Conservation (phyloP, 2,329 filamentous ascomycete genomes). For the Pseudogymnoascus sp. region DNA sequence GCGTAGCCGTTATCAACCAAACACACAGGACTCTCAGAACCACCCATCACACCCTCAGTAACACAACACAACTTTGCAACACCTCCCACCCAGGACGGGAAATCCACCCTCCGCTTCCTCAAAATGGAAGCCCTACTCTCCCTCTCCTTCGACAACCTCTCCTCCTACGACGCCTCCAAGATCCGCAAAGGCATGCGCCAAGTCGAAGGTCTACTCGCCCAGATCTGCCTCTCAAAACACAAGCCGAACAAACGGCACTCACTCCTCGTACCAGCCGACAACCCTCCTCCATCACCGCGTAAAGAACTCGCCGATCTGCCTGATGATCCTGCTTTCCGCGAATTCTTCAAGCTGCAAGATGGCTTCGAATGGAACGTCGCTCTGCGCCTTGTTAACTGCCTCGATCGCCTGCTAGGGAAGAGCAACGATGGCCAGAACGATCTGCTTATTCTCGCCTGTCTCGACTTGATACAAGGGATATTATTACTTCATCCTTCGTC, state of each 20-base stretch:
- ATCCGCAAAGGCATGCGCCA: slow-evolving; percentile 90
- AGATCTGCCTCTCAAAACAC: slow-evolving; percentile 67
- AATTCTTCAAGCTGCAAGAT: slow-evolving; percentile 95
- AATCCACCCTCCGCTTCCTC: neutral
- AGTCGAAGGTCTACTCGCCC: slow-evolving; percentile 86
- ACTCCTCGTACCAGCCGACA: slow-evolving; percentile 31
- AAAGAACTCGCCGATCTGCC: slow-evolving; percentile 66
- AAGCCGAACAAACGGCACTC: slow-evolving; percentile 25
- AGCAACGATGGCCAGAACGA: slow-evolving; percentile 78
- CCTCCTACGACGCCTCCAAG: slow-evolving; percentile 82
- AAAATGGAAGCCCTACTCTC: slow-evolving; percentile 86
- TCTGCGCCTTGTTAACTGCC: slow-evolving; percentile 73
- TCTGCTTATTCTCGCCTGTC: slow-evolving; percentile 75
- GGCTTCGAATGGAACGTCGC: slow-evolving; percentile 98
- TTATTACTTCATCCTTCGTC: slow-evolving; percentile 86
- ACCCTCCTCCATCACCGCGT: slow-evolving; percentile 35
- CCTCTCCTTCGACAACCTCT: slow-evolving; percentile 92
- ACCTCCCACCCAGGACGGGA: neutral
- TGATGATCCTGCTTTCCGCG: slow-evolving; percentile 81
- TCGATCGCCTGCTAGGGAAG: slow-evolving; percentile 81
- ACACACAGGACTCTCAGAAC: slow-evolving; percentile 15
- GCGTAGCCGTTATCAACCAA: slow-evolving; percentile 12
- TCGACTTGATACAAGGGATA: slow-evolving; percentile 84
- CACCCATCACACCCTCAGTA: slow-evolving; percentile 16
- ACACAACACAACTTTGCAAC: neutral